Base-by-base conservation (phyloP, 1,284 basidiomycete species). In the Ustilago hordei region DNA sequence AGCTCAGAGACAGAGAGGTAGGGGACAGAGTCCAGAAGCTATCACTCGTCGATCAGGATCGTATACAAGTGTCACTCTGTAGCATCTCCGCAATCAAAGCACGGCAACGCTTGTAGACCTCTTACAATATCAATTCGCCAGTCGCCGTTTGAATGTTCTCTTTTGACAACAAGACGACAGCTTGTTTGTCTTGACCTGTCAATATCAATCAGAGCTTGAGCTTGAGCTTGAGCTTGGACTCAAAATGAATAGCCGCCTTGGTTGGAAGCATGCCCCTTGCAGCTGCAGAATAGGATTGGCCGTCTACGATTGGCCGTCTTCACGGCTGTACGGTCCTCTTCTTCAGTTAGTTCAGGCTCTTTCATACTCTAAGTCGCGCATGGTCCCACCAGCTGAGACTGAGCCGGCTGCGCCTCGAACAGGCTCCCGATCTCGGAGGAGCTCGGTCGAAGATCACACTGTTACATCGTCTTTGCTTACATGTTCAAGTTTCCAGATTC, bases 101-200 rank as follows among this genome's bases (percentile, higher is more conserved):
- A 19, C 23, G 47, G 5, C 4, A 23, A 12, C 48, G 15, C 48
- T 23, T 45, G 31, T 47, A 58, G 43, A 58, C 41, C 32, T 28
- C 15, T 34, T 23, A 32, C 56, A 47, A 58, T 43, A 48, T n/a
- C 17, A 8, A 39, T 9, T 57, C 17, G 35, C 45, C 57, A 60
- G 28, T 60, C 58, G 58, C 58, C 58, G 58, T 60, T 60, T 60
- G 58, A 60, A 50, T 52, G 38, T 15, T 13, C 23, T 31, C 50
- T 9, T 1, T 56, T 43, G 8, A 41, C 23, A 56, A 19, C 36
- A 56, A 39, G 19, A 4, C 28, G 48, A 50, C 48, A 50, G 23
- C 48, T 50, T 50, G 48, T 50, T 50, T 50, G 48, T 50, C 31
- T 13, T 48, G n/a, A 13, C 48, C 48, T 50, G 23, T 50, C 48